Conservation (phyloP, 345 rosid species). For the Ceriops zippeliana region DNA sequence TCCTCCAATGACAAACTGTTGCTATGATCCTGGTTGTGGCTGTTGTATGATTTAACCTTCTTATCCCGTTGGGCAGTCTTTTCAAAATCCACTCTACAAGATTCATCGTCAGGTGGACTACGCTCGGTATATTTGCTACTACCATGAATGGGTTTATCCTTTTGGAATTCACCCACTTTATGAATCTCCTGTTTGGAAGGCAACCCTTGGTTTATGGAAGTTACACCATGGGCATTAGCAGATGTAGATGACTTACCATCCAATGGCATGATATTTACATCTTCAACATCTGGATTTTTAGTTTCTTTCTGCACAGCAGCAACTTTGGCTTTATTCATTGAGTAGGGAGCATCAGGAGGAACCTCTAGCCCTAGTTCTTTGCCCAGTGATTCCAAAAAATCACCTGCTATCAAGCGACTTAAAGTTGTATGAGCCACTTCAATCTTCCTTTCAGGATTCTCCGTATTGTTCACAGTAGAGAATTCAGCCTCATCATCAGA, state of each 20-base stretch:
- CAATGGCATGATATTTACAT: conserved; percentile 15
- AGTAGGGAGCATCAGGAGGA: conserved; percentile 57
- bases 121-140: conserved; percentile 16
- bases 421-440: conserved; percentile 75
- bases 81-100: conserved; percentile 12
- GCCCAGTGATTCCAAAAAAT: conserved; percentile 85
- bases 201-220: conserved; percentile 13
- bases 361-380: conserved; percentile 95
- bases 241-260: conserved; percentile 18
- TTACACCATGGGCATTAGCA: conserved; percentile 4
- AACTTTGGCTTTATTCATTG: conserved; percentile 24
- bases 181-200: conserved; percentile 15
- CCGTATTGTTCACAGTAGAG: conserved; percentile 29
- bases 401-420: conserved; percentile 89
- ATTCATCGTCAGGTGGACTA: conserved; percentile 24
- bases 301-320: conserved; percentile 30
- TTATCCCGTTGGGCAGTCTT: conserved; percentile 26
- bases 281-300: conserved; percentile 15
- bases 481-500: conserved; percentile 70
- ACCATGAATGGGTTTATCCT: conserved; percentile 14
- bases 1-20: conserved; percentile 53
- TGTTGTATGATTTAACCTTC: conserved; percentile 32
- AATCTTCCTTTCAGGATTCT: conserved; percentile 57
- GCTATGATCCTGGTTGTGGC: conserved; percentile 18
- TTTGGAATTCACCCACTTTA: conserved; percentile 22